Conservation (phyloP, 805 yeast genomes). For the Candida maltosa region DNA sequence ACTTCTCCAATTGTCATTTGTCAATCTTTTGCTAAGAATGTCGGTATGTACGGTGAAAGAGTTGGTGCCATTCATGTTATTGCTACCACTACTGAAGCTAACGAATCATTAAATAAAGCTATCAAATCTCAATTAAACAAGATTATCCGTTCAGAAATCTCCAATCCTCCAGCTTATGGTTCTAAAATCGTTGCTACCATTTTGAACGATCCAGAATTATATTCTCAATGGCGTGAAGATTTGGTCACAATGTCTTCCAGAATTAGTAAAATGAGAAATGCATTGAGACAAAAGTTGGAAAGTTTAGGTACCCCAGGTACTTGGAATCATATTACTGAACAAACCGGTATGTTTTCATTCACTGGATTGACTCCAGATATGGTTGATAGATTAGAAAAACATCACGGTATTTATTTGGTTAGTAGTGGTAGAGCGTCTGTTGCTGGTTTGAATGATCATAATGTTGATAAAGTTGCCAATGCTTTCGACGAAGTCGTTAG, state of each 20-base stretch:
- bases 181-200: conserved; percentile 83
- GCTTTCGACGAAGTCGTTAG: conserved; percentile 78
- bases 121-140: conserved; percentile 72
- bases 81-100: conserved; percentile 32
- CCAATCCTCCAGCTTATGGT: conserved; percentile 95
- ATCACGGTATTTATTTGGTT: conserved; percentile 80
- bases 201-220: conserved; percentile 63
- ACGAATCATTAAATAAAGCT: conserved; percentile 47
- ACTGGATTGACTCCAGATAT: conserved; percentile 80
- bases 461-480: conserved; percentile 74
- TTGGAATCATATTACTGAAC: conserved; percentile 88
- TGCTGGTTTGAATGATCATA: conserved; percentile 83
- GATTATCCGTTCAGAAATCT: conserved; percentile 78
- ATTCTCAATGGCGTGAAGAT: conserved; percentile 79
- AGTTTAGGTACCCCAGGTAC: conserved; percentile 74
- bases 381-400: conserved; percentile 70
- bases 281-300: conserved; percentile 56
- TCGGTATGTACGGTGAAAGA: conserved; percentile 97
- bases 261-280: conserved; percentile 73
- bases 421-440: conserved; percentile 87
- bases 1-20: conserved; percentile 53
- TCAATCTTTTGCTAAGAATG: conserved; percentile 95
- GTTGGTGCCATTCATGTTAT: conserved; percentile 88
- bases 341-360: conserved; percentile 96
- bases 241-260: conserved; percentile 84